Conservation (phyloP, 441 rosid species). For the Caryocar brasiliense region DNA sequence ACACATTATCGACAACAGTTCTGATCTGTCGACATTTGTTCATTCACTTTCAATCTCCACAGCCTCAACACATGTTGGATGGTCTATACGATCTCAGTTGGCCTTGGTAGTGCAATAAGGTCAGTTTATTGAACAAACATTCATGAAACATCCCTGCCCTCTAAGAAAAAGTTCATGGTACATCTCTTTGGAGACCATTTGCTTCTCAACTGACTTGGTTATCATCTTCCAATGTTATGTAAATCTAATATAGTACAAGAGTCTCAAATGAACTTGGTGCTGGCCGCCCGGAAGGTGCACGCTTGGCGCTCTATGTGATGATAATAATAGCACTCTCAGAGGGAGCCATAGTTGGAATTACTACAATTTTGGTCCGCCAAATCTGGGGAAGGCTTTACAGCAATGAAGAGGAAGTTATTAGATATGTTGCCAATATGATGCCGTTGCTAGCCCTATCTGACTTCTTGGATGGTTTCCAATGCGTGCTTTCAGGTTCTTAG, state of each 20-base stretch:
- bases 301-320: slow-evolving; percentile 24
- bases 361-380: slow-evolving; percentile 19
- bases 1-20: too few relatives aligned
- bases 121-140: slow-evolving; percentile 1
- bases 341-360: slow-evolving; percentile 20
- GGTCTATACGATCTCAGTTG: slow-evolving; percentile 44
- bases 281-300: slow-evolving; percentile 20
- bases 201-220: too few relatives aligned
- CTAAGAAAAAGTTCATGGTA: too few relatives aligned
- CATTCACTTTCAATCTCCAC: background rate
- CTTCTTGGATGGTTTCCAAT: slow-evolving; percentile 44
- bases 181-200: too few relatives aligned
- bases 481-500: slow-evolving; percentile 33
- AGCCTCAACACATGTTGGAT: slow-evolving; percentile 49
- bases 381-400: slow-evolving; percentile 41
- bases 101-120: slow-evolving; percentile 49
- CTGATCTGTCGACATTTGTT: too few relatives aligned
- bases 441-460: slow-evolving; percentile 33
- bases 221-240: too few relatives aligned
- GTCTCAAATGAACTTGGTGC: slow-evolving; percentile 45
- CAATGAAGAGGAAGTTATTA: slow-evolving; percentile 31
- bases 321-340: slow-evolving; percentile 24
- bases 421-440: slow-evolving; percentile 39
- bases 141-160: too few relatives aligned
- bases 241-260: slow-evolving; percentile 19